Percentiles rank a stretch among this genome's conserved stretches.
These are phyloP conservation scores for Blepharisma stoltei DNA, from an alignment of 73 alveolate genomes.

Conservation along the genomic window DNA sequence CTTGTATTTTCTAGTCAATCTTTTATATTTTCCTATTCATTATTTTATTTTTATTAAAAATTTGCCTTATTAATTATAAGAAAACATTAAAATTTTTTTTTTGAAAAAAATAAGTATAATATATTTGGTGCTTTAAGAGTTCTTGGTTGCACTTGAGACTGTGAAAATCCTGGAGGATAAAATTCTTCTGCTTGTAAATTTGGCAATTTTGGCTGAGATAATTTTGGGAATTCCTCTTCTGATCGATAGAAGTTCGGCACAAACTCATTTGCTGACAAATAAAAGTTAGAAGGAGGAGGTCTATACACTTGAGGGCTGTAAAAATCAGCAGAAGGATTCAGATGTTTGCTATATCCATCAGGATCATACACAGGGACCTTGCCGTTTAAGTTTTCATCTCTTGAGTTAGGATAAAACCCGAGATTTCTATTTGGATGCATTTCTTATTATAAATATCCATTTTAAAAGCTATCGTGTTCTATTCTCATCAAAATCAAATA, in stretches of 20 bases:
- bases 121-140: no score
- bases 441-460: no score
- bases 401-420: neutral
- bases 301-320: neutral
- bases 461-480: no score
- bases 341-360: neutral
- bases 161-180: slow-evolving; percentile 8
- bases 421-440: neutral
- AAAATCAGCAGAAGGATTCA: neutral
- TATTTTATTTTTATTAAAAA: no score
- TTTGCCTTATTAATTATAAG: no score
- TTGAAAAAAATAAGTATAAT: no score
- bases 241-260: neutral
- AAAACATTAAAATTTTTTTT: no score
- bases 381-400: neutral
- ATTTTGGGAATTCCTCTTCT: neutral
- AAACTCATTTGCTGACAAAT: neutral
- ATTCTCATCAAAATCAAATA: no score
- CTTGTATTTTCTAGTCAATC: neutral
- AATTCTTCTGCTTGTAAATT: neutral
- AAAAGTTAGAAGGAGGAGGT: neutral
- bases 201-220: neutral
- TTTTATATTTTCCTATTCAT: no score
- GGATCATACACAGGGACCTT: neutral
- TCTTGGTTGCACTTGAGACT: neutral